Evolutionary conservation across 352 stramenopile species (phyloP), one percentile per base, ranked within the genome.

Genomic region (Albugo candida): DNA sequence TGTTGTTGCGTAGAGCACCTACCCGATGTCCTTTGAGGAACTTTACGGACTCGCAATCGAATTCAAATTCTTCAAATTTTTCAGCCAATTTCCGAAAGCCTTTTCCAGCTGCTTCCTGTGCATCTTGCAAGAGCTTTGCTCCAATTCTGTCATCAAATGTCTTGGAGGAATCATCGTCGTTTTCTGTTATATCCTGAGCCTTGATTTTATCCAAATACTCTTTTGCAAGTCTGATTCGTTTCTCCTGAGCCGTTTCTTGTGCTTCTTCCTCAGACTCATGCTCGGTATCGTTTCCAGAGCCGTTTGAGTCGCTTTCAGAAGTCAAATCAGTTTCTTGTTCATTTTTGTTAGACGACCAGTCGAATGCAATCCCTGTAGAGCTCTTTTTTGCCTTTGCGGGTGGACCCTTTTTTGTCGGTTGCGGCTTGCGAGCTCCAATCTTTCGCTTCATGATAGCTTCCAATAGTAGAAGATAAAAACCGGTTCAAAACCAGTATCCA

Each of bases 181-280:
- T 31, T 31, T 31, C 24, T 31, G 24, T 31, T 10, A 8, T 31
- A 41, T 86, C 76, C 54, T 92, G 71, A 41, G 64, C 59, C 41
- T 69, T 81, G 50, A 94, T 72, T 60, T 87, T 92, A 52, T 48
- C 61, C 49, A 95, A 47, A 54, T 93, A 92, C 41, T 88, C 69
- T 60, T 92, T 93, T 14, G 83, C 82, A 43, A 95, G 60, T 3
- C 83, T 72, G 53, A 93, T 59, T 41, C 81, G 75, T 62, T 84
- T 93, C 56, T 95, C 81, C 61, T 94, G 75, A 13, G 70, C 70
- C 8, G 76, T 89, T 62, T 95, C 83, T 24, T 81, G 64, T 8
- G 55, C 54, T 54, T 85, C 65, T 14, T 65, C 55, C 21, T 85
- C 67, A 37, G 72, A 63, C 13, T 83, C 71, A 0, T 74, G 64